Evolutionary conservation across 345 rosid genomes (phyloP).

Genomic region (Rhodamnia rubescens): DNA sequence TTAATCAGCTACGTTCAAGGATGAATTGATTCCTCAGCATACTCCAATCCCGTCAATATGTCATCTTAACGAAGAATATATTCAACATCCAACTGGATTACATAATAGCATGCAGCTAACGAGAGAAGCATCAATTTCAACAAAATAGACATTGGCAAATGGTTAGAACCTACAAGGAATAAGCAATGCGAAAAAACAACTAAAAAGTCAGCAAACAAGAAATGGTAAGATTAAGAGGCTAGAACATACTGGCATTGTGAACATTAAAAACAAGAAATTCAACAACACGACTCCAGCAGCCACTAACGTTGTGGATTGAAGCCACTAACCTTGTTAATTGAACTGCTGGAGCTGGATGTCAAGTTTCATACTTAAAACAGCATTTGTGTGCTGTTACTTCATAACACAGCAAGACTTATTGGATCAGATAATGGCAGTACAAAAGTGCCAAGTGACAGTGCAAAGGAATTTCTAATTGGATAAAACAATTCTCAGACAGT

Average conservation of each 20-base stretch:
- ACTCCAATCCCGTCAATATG: background rate
- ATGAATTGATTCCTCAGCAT: background rate
- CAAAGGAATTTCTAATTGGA: background rate
- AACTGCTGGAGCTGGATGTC: background rate
- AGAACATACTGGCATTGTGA: background rate
- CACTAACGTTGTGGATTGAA: background rate
- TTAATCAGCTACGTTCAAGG: background rate
- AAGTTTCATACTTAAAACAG: background rate
- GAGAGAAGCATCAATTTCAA: background rate
- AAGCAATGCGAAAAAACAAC: background rate
- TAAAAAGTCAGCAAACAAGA: background rate
- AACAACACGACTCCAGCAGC: background rate
- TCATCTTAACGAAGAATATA: background rate
- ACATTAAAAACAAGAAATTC: background rate
- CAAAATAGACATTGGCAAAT: background rate
- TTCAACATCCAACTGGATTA: background rate
- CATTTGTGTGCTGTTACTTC: background rate
- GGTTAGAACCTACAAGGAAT: background rate
- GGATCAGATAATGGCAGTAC: background rate
- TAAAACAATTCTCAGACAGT: background rate
- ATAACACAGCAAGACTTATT: background rate
- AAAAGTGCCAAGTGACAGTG: background rate
- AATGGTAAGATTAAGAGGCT: background rate
- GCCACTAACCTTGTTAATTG: background rate
- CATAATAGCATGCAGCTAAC: background rate